These are phyloP conservation scores for Diaporthe humulicola DNA, from an alignment of 2,329 filamentous ascomycete species.

Conservation along the genomic window DNA sequence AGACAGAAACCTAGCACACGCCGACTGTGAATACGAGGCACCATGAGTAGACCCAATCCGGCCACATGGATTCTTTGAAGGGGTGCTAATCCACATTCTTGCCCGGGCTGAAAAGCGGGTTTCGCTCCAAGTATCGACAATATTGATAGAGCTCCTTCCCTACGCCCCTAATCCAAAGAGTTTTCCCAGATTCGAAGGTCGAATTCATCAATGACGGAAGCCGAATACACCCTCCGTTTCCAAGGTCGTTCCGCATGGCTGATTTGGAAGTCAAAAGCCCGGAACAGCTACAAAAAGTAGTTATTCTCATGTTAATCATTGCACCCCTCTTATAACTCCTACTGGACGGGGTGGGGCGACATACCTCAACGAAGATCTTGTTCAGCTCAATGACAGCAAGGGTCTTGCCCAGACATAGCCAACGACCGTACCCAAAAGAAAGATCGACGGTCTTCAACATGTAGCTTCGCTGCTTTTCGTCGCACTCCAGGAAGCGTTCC, in stretches of 20 bases:
- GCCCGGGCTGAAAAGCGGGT: neutral
- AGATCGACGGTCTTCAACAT: constrained; percentile 52
- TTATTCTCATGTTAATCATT: neutral
- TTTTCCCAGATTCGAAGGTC: constrained; percentile 10
- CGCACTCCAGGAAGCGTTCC: constrained; percentile 56
- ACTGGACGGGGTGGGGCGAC: neutral
- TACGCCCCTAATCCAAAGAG: neutral
- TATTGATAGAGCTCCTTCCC: neutral
- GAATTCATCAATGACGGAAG: neutral
- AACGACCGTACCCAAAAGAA: constrained; percentile 54
- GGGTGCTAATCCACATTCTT: neutral
- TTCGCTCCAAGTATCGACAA: neutral
- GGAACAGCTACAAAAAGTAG: constrained; percentile 26
- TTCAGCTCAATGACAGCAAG: constrained; percentile 57
- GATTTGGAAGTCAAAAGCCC: constrained; percentile 30
- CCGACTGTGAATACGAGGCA: too few species aligned
- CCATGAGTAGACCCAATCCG: neutral
- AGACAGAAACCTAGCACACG: too few species aligned
- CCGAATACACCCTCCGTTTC: neutral
- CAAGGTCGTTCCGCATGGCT: constrained; percentile 11
- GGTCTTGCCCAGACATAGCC: constrained; percentile 54
- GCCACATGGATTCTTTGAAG: neutral
- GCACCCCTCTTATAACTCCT: neutral
- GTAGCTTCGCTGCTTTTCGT: constrained; percentile 44
- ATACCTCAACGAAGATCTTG: constrained; percentile 52